Conservation (phyloP, 306 rosid species). For the Vigna unguiculata region DNA sequence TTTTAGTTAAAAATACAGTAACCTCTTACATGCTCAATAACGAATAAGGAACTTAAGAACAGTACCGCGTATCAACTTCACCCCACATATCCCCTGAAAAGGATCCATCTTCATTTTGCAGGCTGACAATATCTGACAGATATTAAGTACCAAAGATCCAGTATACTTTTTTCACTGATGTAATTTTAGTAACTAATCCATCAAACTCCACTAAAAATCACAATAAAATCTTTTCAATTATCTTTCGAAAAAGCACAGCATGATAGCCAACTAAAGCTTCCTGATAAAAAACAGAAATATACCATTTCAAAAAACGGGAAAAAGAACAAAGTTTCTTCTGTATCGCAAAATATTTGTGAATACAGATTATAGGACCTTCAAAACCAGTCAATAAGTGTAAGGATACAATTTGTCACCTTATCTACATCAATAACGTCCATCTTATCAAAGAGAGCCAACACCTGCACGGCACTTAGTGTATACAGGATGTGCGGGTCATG, state of each 20-base stretch:
- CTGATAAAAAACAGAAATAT: constrained; percentile 31
- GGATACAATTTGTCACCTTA: constrained; percentile 89
- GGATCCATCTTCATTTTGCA: constrained; percentile 93
- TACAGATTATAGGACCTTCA: not conserved
- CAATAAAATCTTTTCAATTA: not conserved
- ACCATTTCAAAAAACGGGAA: not conserved
- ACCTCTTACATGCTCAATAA: constrained; percentile 15
- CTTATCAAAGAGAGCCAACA: constrained; percentile 79
- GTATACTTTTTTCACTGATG: constrained; percentile 1
- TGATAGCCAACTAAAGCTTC: constrained; percentile 7
- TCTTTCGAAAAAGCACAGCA: not conserved
- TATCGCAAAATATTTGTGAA: not conserved
- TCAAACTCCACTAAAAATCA: constrained; percentile 18
- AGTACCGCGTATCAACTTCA: constrained; percentile 86
- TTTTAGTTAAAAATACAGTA: constrained; percentile 16
- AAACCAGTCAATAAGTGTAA: constrained; percentile 40
- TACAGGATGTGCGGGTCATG: constrained; percentile 83
- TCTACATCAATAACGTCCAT: constrained; percentile 66
- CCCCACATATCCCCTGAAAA: constrained; percentile 97
- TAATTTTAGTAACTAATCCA: constrained; percentile 11
- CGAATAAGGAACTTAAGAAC: constrained; percentile 23
- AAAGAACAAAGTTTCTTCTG: constrained; percentile 1
- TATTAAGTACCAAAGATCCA: constrained; percentile 52
- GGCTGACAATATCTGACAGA: constrained; percentile 67
- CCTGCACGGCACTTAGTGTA: constrained; percentile 91